These are phyloP conservation scores for Fistulifera pelliculosa DNA, from an alignment of 108 stramenopile genomes.

Conservation along the genomic window DNA sequence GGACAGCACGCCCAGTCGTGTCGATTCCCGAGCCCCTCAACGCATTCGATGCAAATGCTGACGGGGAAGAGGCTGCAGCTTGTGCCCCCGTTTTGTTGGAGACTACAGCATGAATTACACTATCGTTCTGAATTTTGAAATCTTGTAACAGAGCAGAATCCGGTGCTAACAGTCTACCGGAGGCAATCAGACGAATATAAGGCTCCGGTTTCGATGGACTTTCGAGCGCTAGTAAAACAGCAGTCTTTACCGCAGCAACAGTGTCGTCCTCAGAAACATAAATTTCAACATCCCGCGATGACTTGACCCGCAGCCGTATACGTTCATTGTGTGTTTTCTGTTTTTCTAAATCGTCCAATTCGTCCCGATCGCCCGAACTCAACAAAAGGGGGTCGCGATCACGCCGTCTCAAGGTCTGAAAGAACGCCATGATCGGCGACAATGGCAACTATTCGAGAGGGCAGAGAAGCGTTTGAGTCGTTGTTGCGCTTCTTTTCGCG, in stretches of 20 bases:
- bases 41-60: slow-evolving; percentile 5
- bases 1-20: background rate
- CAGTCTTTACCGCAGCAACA: background rate
- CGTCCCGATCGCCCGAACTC: no score
- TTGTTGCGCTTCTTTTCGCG: no score
- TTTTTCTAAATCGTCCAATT: no score
- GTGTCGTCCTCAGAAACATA: background rate
- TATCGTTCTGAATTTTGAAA: slow-evolving; percentile 38
- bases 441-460: no score
- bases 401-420: no score
- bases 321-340: no score
- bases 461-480: no score
- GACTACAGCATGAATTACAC: slow-evolving; percentile 72
- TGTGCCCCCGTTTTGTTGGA: slow-evolving; percentile 14
- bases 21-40: slow-evolving; percentile 6
- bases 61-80: slow-evolving; percentile 7
- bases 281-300: background rate
- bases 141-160: slow-evolving; percentile 38
- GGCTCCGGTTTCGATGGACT: slow-evolving; percentile 6
- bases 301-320: background rate
- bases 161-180: slow-evolving; percentile 66
- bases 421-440: no score
- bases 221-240: background rate
- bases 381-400: no score
- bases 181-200: slow-evolving; percentile 64